A percentile compares a stretch with the other conserved stretches of the same genome.
Evolutionary conservation across 495 filamentous ascomycete genomes (phyloP).

Genomic region (Aspergillus sclerotioniger): DNA sequence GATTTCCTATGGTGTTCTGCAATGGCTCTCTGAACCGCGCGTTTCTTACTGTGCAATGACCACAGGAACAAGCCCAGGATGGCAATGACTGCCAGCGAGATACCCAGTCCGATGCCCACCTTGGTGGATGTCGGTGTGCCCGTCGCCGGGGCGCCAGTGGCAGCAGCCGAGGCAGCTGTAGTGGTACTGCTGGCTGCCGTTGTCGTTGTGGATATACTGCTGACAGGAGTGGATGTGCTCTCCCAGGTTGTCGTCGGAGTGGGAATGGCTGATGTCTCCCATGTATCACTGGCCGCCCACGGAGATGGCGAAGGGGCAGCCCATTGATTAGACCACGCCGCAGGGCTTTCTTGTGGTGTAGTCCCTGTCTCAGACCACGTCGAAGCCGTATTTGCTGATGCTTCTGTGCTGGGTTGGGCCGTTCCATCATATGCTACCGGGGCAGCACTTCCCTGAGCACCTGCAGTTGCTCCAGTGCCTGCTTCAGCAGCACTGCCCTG

Average conservation of each 20-base stretch:
- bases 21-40: neutral
- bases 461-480: neutral
- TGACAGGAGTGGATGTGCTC: neutral
- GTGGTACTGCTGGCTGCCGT: neutral
- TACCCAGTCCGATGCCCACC: neutral
- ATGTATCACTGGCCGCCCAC: neutral
- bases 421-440: neutral
- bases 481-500: neutral
- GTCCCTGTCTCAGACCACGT: neutral
- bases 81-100: neutral
- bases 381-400: neutral
- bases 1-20: neutral
- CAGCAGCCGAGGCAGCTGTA: neutral
- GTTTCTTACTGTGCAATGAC: constrained; percentile 1
- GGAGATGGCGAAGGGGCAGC: neutral
- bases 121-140: neutral
- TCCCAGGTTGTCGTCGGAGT: neutral
- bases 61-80: neutral
- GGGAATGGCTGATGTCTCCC: neutral
- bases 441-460: neutral
- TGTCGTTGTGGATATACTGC: neutral
- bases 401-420: neutral
- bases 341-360: neutral
- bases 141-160: no score
- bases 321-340: neutral